These are phyloP conservation scores for Tulasnella sp. DNA, from an alignment of 768 basidiomycete genomes.

Conservation along the genomic window DNA sequence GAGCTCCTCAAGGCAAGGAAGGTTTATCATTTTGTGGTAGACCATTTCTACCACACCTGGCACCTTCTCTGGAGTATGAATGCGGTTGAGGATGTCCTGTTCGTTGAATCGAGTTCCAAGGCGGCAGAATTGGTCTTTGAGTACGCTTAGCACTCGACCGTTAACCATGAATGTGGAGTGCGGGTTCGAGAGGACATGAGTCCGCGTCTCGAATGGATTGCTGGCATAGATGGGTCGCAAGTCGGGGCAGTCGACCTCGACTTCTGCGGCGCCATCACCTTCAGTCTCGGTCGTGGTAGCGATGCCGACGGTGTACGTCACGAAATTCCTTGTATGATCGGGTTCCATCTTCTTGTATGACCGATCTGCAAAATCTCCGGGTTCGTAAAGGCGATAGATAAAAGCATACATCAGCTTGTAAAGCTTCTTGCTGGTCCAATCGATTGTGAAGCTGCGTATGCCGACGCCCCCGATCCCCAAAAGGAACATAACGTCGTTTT, in stretches of 20 bases:
- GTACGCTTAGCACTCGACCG: background rate
- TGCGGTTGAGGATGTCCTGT: background rate
- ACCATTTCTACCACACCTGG: background rate
- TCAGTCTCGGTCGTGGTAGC: background rate
- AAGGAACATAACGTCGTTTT: background rate
- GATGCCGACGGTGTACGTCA: background rate
- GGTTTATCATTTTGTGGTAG: background rate
- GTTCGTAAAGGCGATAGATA: background rate
- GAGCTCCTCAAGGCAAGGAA: background rate
- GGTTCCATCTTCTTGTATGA: background rate
- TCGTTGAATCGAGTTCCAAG: background rate
- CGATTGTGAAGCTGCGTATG: background rate
- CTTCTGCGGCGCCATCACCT: background rate
- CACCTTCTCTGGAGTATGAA: background rate
- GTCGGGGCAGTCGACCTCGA: background rate
- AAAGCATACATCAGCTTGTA: constrained; percentile 2
- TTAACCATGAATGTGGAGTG: background rate
- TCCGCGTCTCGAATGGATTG: background rate
- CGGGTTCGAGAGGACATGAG: background rate
- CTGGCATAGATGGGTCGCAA: background rate
- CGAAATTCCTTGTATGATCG: background rate
- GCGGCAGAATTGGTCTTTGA: background rate
- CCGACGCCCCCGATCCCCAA: background rate
- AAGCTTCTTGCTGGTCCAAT: background rate
- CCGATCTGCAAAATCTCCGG: background rate